Percentiles rank a stretch among this genome's conserved stretches.
Conservation (phyloP, 257 asterid genomes). For the Ballota nigra region DNA sequence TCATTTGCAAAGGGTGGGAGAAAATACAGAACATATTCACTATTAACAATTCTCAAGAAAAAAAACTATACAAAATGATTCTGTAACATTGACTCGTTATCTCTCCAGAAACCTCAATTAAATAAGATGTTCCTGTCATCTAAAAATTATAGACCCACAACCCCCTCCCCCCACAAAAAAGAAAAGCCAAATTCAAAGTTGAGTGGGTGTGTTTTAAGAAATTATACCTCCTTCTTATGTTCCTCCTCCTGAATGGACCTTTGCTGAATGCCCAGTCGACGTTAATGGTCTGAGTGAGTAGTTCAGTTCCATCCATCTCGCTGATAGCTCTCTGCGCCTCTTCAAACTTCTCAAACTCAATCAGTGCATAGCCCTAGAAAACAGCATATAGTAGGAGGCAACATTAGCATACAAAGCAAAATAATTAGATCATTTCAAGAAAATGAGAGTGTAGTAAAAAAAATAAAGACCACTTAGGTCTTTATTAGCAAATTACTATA, state of each 20-base stretch:
- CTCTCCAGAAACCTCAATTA: not conserved
- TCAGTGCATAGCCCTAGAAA: constrained; percentile 51
- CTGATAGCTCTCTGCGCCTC: constrained; percentile 79
- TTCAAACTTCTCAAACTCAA: constrained; percentile 75
- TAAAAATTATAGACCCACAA: not conserved
- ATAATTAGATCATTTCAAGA: too few relatives aligned
- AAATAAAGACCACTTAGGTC: not conserved
- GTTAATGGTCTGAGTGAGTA: constrained; percentile 59
- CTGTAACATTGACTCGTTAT: not conserved
- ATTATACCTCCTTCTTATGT: constrained; percentile 68
- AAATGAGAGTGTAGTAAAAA: not conserved
- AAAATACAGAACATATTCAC: not conserved
- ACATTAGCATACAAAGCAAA: not conserved
- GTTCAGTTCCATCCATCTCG: constrained; percentile 69
- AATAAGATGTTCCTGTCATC: not conserved
- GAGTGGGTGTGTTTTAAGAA: not conserved
- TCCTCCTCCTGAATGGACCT: constrained; percentile 89
- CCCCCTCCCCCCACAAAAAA: not conserved
- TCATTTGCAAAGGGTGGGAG: not conserved
- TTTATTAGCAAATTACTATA: not conserved
- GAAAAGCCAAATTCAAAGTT: too few relatives aligned
- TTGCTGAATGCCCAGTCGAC: constrained; percentile 99
- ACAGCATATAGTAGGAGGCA: constrained; percentile 3
- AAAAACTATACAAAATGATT: not conserved
- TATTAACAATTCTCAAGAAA: not conserved